These are phyloP conservation scores for Luffa aegyptiaca DNA, from an alignment of 306 rosid genomes.

Conservation along the genomic window DNA sequence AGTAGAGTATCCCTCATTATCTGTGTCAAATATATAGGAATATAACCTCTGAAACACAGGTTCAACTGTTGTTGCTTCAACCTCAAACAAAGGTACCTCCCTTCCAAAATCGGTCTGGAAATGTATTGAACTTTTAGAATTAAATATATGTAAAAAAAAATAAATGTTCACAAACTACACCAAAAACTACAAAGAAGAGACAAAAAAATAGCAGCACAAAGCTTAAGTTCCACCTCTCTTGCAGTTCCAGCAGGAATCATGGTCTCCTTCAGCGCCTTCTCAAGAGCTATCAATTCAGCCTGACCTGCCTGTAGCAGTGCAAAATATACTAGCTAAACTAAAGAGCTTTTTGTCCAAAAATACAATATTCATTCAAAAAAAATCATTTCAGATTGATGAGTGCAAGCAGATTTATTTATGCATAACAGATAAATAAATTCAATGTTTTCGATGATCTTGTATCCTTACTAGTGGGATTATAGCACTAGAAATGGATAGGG, in stretches of 20 bases:
- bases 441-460: not conserved
- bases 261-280: constrained; percentile 69
- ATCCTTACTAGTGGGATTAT: not conserved
- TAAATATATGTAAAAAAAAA: not conserved
- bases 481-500: not conserved
- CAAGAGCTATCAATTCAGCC: constrained; percentile 82
- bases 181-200: not conserved
- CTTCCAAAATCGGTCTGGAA: constrained; percentile 78
- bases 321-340: not conserved
- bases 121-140: constrained; percentile 18
- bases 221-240: constrained; percentile 56
- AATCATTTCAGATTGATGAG: not conserved
- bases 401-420: not conserved
- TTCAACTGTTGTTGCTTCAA: constrained; percentile 81
- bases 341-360: not conserved
- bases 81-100: constrained; percentile 81
- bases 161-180: not conserved
- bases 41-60: constrained; percentile 73
- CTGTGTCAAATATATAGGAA: constrained; percentile 65
- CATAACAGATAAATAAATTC: not conserved
- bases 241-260: constrained; percentile 84
- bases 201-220: not conserved
- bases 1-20: constrained; percentile 32
- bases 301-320: constrained; percentile 59
- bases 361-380: not conserved